Evolutionary conservation across 2,329 filamentous ascomycete species (phyloP).

Genomic region (Xylariales sp.): DNA sequence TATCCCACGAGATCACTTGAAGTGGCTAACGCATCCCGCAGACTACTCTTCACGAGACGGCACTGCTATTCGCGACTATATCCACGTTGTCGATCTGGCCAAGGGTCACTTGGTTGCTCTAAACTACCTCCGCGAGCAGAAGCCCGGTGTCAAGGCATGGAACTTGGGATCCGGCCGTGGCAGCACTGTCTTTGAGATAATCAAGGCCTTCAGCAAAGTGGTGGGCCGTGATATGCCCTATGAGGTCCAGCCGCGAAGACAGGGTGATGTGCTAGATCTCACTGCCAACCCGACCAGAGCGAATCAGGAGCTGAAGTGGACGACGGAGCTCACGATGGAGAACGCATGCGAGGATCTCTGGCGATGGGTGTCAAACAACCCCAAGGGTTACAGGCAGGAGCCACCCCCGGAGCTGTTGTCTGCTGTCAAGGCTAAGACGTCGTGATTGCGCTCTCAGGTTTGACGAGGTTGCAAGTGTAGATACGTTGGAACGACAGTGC

Average conservation of each 20-base stretch:
- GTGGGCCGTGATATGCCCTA: conserved; percentile 85
- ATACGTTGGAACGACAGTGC: too few species aligned
- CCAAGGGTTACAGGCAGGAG: conserved; percentile 86
- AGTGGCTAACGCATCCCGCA: too few species aligned
- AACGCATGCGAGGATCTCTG: conserved; percentile 91
- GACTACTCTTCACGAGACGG: conserved; percentile 90
- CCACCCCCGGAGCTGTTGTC: conserved; percentile 80
- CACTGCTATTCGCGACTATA: conserved; percentile 95
- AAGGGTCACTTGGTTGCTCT: conserved; percentile 83
- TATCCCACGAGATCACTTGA: not conserved
- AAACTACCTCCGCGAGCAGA: conserved; percentile 77
- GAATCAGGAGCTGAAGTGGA: conserved; percentile 87
- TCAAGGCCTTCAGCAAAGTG: conserved; percentile 85
- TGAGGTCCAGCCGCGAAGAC: conserved; percentile 74
- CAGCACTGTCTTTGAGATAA: conserved; percentile 94
- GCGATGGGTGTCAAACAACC: conserved; percentile 97
- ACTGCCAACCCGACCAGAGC: conserved; percentile 87
- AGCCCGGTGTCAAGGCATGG: conserved; percentile 91
- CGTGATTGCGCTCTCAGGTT: too few species aligned
- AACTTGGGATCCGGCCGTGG: conserved; percentile 93
- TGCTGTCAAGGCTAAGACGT: conserved; percentile 42
- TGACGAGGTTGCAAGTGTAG: too few species aligned
- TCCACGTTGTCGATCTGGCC: conserved; percentile 89
- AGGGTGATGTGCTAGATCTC: conserved; percentile 89
- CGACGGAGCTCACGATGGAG: conserved; percentile 84